These are phyloP conservation scores for Solanum tacnaense DNA, from an alignment of 257 asterid species.

Conservation along the genomic window DNA sequence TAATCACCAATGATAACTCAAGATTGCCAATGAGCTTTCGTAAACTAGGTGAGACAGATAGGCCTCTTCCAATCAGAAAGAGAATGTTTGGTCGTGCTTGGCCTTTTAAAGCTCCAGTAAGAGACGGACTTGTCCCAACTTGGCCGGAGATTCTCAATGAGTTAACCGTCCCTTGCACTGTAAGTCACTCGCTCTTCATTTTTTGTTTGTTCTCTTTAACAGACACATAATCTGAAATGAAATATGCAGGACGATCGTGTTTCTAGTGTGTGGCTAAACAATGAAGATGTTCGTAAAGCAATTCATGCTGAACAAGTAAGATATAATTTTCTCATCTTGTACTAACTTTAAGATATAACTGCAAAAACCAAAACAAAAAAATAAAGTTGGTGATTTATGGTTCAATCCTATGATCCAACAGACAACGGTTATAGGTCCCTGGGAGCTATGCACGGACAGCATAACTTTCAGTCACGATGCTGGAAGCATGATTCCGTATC, in stretches of 20 bases:
- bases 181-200: slow-evolving; percentile 22
- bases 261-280: slow-evolving; percentile 70
- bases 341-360: neutral
- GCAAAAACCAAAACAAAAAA: neutral
- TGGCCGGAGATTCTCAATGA: slow-evolving; percentile 70
- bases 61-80: slow-evolving; percentile 66
- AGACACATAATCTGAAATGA: neutral
- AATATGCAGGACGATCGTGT: slow-evolving; percentile 66
- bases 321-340: slow-evolving; percentile 5
- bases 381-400: neutral
- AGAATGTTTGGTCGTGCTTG: slow-evolving; percentile 95
- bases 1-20: slow-evolving; percentile 12
- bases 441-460: slow-evolving; percentile 70
- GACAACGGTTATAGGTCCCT: slow-evolving; percentile 38
- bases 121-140: slow-evolving; percentile 68
- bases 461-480: slow-evolving; percentile 50
- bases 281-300: slow-evolving; percentile 71
- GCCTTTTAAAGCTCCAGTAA: slow-evolving; percentile 89
- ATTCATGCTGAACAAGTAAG: slow-evolving; percentile 81
- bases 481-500: slow-evolving; percentile 94
- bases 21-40: slow-evolving; percentile 75
- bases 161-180: slow-evolving; percentile 61
- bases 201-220: neutral
- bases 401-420: slow-evolving; percentile 10
- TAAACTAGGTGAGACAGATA: slow-evolving; percentile 81